Evolutionary conservation across 129 eudicot genomes (phyloP).

Genomic region (Heracleum sosnowskyi): DNA sequence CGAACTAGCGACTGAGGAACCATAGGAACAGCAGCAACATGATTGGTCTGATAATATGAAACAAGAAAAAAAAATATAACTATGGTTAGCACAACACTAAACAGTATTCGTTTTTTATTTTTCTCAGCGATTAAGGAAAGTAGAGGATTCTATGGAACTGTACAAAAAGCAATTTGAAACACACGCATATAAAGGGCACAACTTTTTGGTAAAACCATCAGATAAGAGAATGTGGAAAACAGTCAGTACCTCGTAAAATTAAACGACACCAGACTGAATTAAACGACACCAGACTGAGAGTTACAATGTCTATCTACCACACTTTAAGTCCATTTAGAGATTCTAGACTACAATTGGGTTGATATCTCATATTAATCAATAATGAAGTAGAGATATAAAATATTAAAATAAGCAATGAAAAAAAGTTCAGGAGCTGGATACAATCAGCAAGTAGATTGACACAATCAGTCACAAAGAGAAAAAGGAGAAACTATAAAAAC

Average conservation of each 20-base stretch:
- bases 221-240: background rate
- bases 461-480: background rate
- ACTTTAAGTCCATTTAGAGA: background rate
- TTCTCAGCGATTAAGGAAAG: background rate
- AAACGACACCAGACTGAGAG: background rate
- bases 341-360: background rate
- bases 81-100: background rate
- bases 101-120: background rate
- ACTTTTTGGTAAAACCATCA: background rate
- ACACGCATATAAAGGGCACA: background rate
- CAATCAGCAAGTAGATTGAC: background rate
- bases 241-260: background rate
- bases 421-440: background rate
- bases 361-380: background rate
- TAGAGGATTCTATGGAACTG: background rate
- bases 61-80: background rate
- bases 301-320: background rate
- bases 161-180: background rate
- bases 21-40: conserved; percentile 32
- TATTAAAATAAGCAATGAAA: background rate
- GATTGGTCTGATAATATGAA: conserved; percentile 38
- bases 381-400: background rate
- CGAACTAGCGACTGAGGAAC: conserved; percentile 72
- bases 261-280: background rate
- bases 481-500: background rate